Base-by-base conservation (phyloP, 352 stramenopile genomes). In the Globisporangium parvum region DNA sequence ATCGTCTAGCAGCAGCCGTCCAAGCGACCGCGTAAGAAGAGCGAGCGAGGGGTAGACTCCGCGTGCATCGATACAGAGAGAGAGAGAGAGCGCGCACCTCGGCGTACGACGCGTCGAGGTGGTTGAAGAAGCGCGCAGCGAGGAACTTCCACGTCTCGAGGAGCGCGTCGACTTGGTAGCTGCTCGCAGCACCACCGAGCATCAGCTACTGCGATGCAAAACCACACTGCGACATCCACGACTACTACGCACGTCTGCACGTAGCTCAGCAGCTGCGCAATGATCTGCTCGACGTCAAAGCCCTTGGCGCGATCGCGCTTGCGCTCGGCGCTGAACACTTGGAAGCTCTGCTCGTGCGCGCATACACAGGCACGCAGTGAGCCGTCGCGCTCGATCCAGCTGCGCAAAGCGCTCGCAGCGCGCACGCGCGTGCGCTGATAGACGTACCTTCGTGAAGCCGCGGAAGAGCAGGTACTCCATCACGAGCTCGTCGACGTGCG, bases 381-480 rank as follows among this genome's bases (percentile, higher is more conserved):
- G 2, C 70, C 70, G 67, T 85, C 87, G 42, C 26, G 46, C 24
- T 14, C 14, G 46, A 28, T 10, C 24, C 12, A 51, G 47, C 4
- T 4, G 17, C 23, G 28, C 18, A 4, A n/a, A 17, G 0, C 46
- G 48, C 28, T 4, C 35, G 18, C 3, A 23, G 48, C 14, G 40
- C 14, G 37, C 0, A 17, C 0, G 41, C 15, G 21, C 10, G 23
- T 11, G 24, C 11, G 35, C n/a, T 21, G 12, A 8, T 2, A 2
- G 8, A 47, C 20, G 20, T 5, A 78, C 77, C 72, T 90, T 90
- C 26, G 83, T 90, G 63, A 93, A 93, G 37, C 83, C 83, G 6
- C 83, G 71, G 69, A 93, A 93, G 55, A 93, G 77, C 49, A 93
- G 63, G 61, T 93, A 93, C 68, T 93, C 83, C 73, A 93, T 87